A percentile compares a stretch with the other conserved stretches of the same genome.
phyloP scores from a whole-genome alignment of 768 basidiomycete species.

The Pisolithus tinctorius region DNA sequence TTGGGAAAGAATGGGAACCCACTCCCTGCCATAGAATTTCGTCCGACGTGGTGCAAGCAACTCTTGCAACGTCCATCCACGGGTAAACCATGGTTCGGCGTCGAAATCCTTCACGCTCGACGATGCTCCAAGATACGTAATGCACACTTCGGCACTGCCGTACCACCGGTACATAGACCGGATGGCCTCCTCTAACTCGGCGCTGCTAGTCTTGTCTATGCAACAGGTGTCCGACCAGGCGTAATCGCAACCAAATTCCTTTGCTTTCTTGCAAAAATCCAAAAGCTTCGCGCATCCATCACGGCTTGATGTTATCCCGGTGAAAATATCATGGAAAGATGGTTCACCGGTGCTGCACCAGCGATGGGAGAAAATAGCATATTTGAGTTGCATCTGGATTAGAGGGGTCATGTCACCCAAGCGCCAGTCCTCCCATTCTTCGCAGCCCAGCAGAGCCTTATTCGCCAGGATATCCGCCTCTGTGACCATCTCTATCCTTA shows the following conservation, averaged over 20 bases:
- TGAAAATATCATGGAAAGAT: neutral
- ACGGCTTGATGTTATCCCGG: neutral
- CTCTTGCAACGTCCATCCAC: constrained; percentile 1
- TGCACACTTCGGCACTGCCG: neutral
- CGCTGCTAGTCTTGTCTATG: constrained; percentile 9
- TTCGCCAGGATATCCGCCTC: neutral
- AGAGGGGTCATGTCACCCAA: neutral
- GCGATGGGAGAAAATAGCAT: constrained; percentile 4
- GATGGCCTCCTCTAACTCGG: constrained; percentile 2
- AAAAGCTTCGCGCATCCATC: constrained; percentile 1
- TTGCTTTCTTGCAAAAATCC: constrained; percentile 1
- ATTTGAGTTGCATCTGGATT: neutral
- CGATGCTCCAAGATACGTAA: neutral
- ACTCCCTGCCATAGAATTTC: neutral
- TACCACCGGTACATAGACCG: constrained; percentile 3
- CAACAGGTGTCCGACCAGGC: constrained; percentile 8
- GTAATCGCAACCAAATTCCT: neutral
- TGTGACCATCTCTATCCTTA: neutral
- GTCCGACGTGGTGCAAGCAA: neutral
- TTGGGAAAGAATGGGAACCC: neutral
- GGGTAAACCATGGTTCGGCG: neutral
- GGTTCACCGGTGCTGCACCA: constrained; percentile 3
- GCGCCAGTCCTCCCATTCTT: neutral
- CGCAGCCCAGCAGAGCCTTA: neutral
- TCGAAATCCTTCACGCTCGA: neutral